Percentiles rank a stretch among this genome's conserved stretches.
These are phyloP conservation scores for Macrophomina phaseolina DNA, from an alignment of 2,329 filamentous ascomycete genomes.

Conservation along the genomic window DNA sequence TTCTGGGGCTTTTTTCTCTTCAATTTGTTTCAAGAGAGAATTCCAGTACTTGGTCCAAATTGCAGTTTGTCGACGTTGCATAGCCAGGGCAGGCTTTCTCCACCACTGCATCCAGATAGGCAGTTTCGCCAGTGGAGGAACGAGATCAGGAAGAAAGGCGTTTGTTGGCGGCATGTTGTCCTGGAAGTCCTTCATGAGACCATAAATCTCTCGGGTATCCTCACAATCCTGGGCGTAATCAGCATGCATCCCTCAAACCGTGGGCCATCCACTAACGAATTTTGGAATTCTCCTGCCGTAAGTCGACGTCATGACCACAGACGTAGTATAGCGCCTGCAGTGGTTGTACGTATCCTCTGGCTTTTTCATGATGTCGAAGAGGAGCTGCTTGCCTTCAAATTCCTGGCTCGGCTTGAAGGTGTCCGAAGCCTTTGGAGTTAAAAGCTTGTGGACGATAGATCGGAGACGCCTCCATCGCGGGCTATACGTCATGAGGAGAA, in stretches of 20 bases:
- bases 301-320: conserved; percentile 45
- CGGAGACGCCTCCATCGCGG: conserved; percentile 48
- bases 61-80: conserved; percentile 40
- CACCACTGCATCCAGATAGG: conserved; percentile 41
- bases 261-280: conserved; percentile 35
- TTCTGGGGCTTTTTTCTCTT: conserved; percentile 41
- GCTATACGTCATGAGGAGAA: conserved; percentile 51
- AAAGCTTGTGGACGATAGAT: conserved; percentile 46
- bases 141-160: conserved; percentile 39
- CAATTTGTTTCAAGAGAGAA: conserved; percentile 39
- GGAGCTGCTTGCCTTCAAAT: conserved; percentile 53
- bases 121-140: conserved; percentile 38
- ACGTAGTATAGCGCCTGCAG: conserved; percentile 38
- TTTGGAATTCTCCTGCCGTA: conserved; percentile 41
- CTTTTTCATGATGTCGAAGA: conserved; percentile 48
- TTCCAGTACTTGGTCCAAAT: conserved; percentile 42
- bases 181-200: conserved; percentile 45
- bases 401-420: conserved; percentile 53
- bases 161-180: conserved; percentile 35
- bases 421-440: conserved; percentile 44
- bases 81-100: conserved; percentile 36
- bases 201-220: conserved; percentile 41
- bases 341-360: conserved; percentile 33
- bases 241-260: neutral
- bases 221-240: conserved; percentile 36